phyloP scores from a whole-genome alignment of 352 stramenopile species.

The Pythium apleroticum region DNA sequence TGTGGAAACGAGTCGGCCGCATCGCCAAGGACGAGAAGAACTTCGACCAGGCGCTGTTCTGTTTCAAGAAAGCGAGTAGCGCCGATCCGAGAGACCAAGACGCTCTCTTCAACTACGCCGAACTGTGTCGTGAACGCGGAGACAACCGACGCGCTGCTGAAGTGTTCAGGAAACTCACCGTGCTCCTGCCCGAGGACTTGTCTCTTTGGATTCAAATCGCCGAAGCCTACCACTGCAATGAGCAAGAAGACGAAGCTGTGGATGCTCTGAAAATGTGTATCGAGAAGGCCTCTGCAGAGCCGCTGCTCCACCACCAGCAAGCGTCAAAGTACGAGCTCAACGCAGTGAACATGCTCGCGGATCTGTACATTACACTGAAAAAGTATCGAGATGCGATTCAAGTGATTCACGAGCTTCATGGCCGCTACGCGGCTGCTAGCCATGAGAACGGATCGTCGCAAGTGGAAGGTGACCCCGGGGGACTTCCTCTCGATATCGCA shows the following conservation, averaged over 20 bases:
- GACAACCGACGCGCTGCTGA: slow-evolving; percentile 79
- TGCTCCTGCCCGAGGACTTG: slow-evolving; percentile 65
- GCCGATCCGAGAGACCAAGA: slow-evolving; percentile 82
- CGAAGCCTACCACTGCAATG: slow-evolving; percentile 85
- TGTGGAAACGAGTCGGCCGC: slow-evolving; percentile 83
- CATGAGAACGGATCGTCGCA: slow-evolving; percentile 47
- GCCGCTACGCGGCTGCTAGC: slow-evolving; percentile 52
- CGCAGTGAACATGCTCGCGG: slow-evolving; percentile 86
- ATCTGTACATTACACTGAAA: slow-evolving; percentile 86
- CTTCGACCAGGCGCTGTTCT: slow-evolving; percentile 82
- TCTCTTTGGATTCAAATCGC: slow-evolving; percentile 88
- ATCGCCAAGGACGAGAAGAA: slow-evolving; percentile 89
- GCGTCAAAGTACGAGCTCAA: slow-evolving; percentile 82
- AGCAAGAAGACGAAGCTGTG: slow-evolving; percentile 83
- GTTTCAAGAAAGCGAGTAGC: slow-evolving; percentile 83
- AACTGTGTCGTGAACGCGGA: slow-evolving; percentile 75
- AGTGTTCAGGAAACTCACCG: slow-evolving; percentile 80
- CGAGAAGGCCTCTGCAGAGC: slow-evolving; percentile 68
- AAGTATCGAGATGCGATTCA: slow-evolving; percentile 80
- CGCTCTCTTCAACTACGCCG: slow-evolving; percentile 77
- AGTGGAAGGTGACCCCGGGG: slow-evolving; percentile 62
- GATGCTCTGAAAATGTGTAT: slow-evolving; percentile 86
- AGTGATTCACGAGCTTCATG: slow-evolving; percentile 76
- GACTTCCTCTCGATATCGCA: slow-evolving; percentile 80
- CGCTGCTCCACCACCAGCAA: slow-evolving; percentile 51